Base-by-base conservation (phyloP, 2,329 filamentous ascomycete species). In the Xylariales sp. region DNA sequence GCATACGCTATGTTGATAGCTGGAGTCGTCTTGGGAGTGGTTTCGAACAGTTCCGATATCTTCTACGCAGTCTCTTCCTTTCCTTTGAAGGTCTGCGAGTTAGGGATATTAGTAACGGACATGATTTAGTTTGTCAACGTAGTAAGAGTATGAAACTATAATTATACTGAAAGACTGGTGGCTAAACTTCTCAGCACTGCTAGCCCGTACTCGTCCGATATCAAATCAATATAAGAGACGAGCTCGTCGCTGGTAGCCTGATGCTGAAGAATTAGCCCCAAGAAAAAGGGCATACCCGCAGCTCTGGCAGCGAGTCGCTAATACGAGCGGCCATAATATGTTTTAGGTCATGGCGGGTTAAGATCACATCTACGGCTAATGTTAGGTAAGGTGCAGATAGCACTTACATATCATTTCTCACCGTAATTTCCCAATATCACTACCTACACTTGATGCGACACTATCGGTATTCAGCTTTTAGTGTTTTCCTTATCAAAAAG, bases 51-150 rank as follows among this genome's bases (percentile, higher is more conserved):
- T 2, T 53, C 50, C 16, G 39, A 18, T 36, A 39, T 53, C 50
- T 53, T 53, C 50, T 53, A 16, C 16, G 50, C 50, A 53, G 36
- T 53, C 30, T 53, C 50, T 14, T 53, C 50, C 16, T 39, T 53
- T 39, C 8, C 39, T 36, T 39, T 32, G 18, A 53, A 32, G 50
- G 32, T 14, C 50, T 53, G 18, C 28, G 32, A 53, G 32, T 18
- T 4, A 23, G 32, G 7, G n/a, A 2, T 36, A n/a, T 39, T 18
- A 53, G 50, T 18, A 5, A 53, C 3, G 32, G 28, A 32, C 14
- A 32, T 34, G 32, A 34, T 34, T 34, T 8, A 34, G 32, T 34
- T 41, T 41, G 39, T 3, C 10, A 14, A 41, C 5, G 9, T 14
- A 41, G 9, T 41, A 41, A 12, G 12, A 5, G 0, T 36, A 39